phyloP scores from a whole-genome alignment of 73 alveolate species.

The Paramecium sexaurelia region DNA sequence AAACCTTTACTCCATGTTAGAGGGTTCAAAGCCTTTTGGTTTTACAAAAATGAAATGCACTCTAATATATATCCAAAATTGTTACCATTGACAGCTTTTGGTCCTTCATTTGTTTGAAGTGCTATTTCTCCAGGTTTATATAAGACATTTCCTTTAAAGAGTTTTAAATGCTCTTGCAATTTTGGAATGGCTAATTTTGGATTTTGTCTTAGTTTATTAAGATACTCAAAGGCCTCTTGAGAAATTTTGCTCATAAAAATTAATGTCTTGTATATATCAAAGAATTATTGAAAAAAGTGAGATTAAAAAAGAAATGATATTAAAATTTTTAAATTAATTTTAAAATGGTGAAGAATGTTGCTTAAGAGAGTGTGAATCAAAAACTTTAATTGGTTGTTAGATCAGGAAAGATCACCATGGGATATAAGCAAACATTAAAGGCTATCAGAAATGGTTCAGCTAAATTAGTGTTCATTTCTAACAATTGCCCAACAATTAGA shows the following conservation, averaged over 20 bases:
- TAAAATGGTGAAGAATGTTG: conserved; percentile 76
- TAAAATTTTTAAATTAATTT: conserved; percentile 61
- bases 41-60: conserved; percentile 73
- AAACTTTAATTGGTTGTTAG: conserved; percentile 95
- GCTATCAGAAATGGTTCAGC: conserved; percentile 94
- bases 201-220: conserved; percentile 38
- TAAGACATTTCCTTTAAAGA: conserved; percentile 58
- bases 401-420: conserved; percentile 96
- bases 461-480: conserved; percentile 89
- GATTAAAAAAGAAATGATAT: neutral
- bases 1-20: conserved; percentile 72
- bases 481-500: conserved; percentile 98
- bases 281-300: neutral
- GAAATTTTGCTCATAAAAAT: neutral
- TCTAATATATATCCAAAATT: conserved; percentile 41
- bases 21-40: conserved; percentile 66
- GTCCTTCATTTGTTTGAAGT: conserved; percentile 67
- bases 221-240: conserved; percentile 25
- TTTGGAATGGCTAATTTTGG: neutral
- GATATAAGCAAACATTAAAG: conserved; percentile 95
- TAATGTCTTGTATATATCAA: neutral
- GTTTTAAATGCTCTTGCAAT: conserved; percentile 19
- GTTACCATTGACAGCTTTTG: conserved; percentile 8
- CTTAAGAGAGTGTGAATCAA: conserved; percentile 91
- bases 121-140: conserved; percentile 64